These are phyloP conservation scores for Sarcomyxa edulis DNA, from an alignment of 768 basidiomycete genomes.

Conservation along the genomic window DNA sequence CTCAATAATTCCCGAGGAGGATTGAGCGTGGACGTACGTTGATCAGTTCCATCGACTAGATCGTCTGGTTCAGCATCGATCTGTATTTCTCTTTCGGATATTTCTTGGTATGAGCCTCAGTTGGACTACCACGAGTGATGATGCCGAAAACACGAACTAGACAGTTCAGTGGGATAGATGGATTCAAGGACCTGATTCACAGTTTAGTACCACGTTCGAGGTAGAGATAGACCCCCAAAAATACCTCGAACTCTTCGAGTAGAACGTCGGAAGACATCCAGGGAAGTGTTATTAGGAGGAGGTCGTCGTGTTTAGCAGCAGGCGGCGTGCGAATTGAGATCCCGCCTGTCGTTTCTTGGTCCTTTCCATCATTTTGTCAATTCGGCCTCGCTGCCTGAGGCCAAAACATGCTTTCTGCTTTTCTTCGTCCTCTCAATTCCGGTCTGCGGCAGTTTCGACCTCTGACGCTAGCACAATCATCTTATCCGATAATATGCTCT, in stretches of 20 bases:
- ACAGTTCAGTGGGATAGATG: constrained; percentile 92
- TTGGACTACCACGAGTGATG: constrained; percentile 21
- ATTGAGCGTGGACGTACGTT: constrained; percentile 32
- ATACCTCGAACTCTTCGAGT: constrained; percentile 88
- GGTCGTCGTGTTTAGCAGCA: too few relatives aligned
- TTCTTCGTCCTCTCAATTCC: too few relatives aligned
- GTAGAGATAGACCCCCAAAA: constrained; percentile 8
- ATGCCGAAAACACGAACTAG: constrained; percentile 60
- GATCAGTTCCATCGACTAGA: constrained; percentile 53
- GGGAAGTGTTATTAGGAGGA: too few relatives aligned
- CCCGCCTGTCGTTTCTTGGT: too few relatives aligned
- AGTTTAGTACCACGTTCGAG: constrained; percentile 10
- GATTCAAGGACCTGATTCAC: constrained; percentile 80
- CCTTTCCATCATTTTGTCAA: too few relatives aligned
- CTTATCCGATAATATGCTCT: too few relatives aligned
- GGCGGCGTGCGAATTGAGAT: too few relatives aligned
- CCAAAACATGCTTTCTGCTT: too few relatives aligned
- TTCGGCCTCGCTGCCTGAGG: too few relatives aligned
- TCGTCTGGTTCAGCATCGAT: constrained; percentile 90
- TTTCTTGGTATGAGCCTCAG: constrained; percentile 65
- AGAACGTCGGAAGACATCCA: constrained; percentile 71
- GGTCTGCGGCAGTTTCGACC: too few relatives aligned
- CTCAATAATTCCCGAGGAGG: too few relatives aligned
- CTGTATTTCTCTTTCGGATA: constrained; percentile 75
- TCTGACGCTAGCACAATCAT: too few relatives aligned